Conservation (phyloP, 1,139 yeast genomes). For the Kazachstania sp. region DNA sequence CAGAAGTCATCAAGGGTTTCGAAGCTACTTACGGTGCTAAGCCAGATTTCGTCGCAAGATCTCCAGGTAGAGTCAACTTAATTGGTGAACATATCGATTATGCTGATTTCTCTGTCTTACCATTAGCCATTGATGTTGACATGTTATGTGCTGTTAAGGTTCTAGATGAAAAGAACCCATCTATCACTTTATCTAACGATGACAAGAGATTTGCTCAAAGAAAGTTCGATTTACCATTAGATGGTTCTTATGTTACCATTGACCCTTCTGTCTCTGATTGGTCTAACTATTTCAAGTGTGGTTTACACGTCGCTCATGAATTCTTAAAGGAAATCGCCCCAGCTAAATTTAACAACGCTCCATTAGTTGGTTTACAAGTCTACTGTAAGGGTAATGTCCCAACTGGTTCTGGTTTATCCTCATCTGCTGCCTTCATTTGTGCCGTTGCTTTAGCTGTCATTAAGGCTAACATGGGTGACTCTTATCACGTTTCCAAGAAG, state of each 20-base stretch:
- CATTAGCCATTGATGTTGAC: conserved; percentile 68
- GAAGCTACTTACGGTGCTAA: conserved; percentile 12
- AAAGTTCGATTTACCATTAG: conserved; percentile 37
- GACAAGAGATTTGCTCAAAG: conserved; percentile 36
- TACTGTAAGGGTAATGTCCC: conserved; percentile 62
- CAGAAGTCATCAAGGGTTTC: conserved; percentile 12
- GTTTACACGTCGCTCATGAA: conserved; percentile 52
- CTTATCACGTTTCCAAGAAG: conserved; percentile 37
- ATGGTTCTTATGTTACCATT: conserved; percentile 39
- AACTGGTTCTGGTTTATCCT: conserved; percentile 63
- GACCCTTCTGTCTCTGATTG: conserved; percentile 46
- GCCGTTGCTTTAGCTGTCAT: conserved; percentile 55
- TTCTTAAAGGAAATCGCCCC: conserved; percentile 35
- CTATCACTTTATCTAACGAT: conserved; percentile 40
- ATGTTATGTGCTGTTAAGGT: conserved; percentile 47
- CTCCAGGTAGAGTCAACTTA: conserved; percentile 69
- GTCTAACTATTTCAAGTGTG: conserved; percentile 65
- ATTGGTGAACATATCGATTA: conserved; percentile 75
- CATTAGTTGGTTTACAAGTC: conserved; percentile 42
- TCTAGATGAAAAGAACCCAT: conserved; percentile 25
- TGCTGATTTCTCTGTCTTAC: conserved; percentile 57
- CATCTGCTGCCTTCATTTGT: conserved; percentile 68
- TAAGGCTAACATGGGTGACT: conserved; percentile 42
- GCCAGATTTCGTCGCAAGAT: conserved; percentile 42
- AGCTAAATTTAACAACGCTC: conserved; percentile 22